Evolutionary conservation across 2,329 filamentous ascomycete genomes (phyloP).

Genomic region (Biscogniauxia mediterranea): DNA sequence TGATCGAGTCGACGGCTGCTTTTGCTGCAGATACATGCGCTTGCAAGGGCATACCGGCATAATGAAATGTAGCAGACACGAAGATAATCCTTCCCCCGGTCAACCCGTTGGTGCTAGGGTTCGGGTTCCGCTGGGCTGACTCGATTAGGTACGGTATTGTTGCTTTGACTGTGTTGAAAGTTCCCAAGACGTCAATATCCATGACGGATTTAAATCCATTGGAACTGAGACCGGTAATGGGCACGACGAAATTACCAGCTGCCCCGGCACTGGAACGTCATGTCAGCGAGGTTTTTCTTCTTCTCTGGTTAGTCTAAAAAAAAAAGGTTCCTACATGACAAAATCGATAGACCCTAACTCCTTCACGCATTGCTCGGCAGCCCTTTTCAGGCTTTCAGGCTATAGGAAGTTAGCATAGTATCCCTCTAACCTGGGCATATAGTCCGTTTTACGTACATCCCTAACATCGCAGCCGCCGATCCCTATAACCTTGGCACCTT

Average conservation of each 20-base stretch:
- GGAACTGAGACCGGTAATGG: slow-evolving; percentile 74
- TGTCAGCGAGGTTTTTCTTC: slow-evolving; percentile 4
- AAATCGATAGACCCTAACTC: slow-evolving; percentile 90
- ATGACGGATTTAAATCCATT: slow-evolving; percentile 96
- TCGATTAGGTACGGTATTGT: slow-evolving; percentile 77
- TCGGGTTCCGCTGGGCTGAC: slow-evolving; percentile 66
- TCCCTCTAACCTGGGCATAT: slow-evolving; percentile 2
- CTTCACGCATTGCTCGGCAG: slow-evolving; percentile 74
- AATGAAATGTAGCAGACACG: slow-evolving; percentile 88
- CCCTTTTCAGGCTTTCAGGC: slow-evolving; percentile 64
- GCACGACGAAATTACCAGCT: slow-evolving; percentile 91
- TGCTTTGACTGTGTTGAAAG: slow-evolving; percentile 92
- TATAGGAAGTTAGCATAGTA: slow-evolving; percentile 31
- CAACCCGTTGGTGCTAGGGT: slow-evolving; percentile 56
- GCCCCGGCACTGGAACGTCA: slow-evolving; percentile 69
- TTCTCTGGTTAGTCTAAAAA: neutral
- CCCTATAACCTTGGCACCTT: slow-evolving; percentile 80
- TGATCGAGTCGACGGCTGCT: slow-evolving; percentile 83
- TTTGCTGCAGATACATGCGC: slow-evolving; percentile 91
- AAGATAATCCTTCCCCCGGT: slow-evolving; percentile 85
- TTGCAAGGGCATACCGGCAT: slow-evolving; percentile 81
- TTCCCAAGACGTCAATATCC: slow-evolving; percentile 92
- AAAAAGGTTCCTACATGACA: slow-evolving; percentile 66
- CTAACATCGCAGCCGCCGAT: slow-evolving; percentile 80
- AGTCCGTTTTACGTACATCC: slow-evolving; percentile 45